These are phyloP conservation scores for Podila minutissima DNA, from an alignment of 192 early-diverging fungal species.

Conservation along the genomic window DNA sequence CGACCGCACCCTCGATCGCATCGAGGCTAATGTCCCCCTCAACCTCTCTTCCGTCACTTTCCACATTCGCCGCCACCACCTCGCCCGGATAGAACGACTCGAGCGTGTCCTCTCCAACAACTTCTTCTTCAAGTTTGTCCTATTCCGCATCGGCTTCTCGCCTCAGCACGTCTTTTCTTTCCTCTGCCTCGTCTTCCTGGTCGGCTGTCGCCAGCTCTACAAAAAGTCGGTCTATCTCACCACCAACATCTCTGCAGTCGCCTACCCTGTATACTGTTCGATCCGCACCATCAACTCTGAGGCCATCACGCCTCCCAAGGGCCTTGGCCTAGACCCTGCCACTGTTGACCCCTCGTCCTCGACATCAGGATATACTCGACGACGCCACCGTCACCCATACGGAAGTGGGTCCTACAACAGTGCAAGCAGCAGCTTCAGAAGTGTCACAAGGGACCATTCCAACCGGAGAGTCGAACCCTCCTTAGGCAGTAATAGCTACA, in stretches of 20 bases:
- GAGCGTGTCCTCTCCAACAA: conserved; percentile 37
- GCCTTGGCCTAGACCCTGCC: conserved; percentile 20
- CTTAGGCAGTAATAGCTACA: conserved; percentile 26
- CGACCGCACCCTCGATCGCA: conserved; percentile 31
- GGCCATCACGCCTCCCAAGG: conserved; percentile 24
- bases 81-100: conserved; percentile 44
- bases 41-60: conserved; percentile 55
- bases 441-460: conserved; percentile 3
- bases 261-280: conserved; percentile 60
- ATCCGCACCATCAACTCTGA: conserved; percentile 55
- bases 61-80: conserved; percentile 48
- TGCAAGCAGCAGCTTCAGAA: conserved; percentile 22
- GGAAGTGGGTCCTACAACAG: too few species aligned
- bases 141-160: conserved; percentile 45
- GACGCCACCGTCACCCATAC: conserved; percentile 2
- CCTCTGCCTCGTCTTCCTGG: conserved; percentile 32
- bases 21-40: conserved; percentile 52
- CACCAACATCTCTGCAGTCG: conserved; percentile 55
- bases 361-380: not conserved
- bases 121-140: conserved; percentile 29
- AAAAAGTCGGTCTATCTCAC: conserved; percentile 48
- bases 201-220: conserved; percentile 46
- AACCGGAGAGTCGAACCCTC: conserved; percentile 12
- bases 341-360: not conserved
- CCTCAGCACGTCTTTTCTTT: conserved; percentile 47